Conservation (phyloP, 1,284 basidiomycete species). For the Rugosomyces carneus region DNA sequence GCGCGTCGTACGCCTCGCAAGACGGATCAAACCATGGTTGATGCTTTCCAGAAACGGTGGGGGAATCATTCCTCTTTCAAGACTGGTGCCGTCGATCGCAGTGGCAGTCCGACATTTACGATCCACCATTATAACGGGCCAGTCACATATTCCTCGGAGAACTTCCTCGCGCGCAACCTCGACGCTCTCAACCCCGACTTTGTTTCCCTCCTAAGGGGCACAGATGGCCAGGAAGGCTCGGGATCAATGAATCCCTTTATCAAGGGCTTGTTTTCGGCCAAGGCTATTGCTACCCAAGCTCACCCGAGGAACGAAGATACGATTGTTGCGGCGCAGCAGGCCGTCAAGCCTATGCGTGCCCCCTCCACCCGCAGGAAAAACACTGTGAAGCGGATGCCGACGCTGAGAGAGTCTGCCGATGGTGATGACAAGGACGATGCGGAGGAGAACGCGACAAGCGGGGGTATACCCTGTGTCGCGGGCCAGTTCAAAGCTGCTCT, state of each 20-base stretch:
- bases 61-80: conserved; percentile 91
- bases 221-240: conserved; percentile 51
- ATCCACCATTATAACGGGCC: conserved; percentile 90
- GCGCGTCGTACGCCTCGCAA: conserved; percentile 83
- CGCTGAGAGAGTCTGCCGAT: conserved; percentile 41
- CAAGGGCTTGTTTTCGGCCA: conserved; percentile 81
- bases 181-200: conserved; percentile 92
- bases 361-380: conserved; percentile 83
- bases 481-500: conserved; percentile 85
- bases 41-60: conserved; percentile 93
- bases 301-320: conserved; percentile 92
- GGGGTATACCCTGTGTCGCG: conserved; percentile 64
- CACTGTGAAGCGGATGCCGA: conserved; percentile 57
- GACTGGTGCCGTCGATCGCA: conserved; percentile 66
- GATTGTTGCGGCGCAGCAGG: conserved; percentile 90
- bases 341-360: conserved; percentile 87
- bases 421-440: conserved; percentile 26
- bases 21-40: conserved; percentile 91
- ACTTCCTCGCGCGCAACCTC: conserved; percentile 85
- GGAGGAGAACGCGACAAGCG: conserved; percentile 24
- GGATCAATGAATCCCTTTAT: conserved; percentile 90
- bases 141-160: conserved; percentile 87
- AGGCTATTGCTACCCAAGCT: conserved; percentile 84
- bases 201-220: conserved; percentile 80
- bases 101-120: conserved; percentile 84